phyloP scores from a whole-genome alignment of 331 rosid genomes.

The Malus hybrid region DNA sequence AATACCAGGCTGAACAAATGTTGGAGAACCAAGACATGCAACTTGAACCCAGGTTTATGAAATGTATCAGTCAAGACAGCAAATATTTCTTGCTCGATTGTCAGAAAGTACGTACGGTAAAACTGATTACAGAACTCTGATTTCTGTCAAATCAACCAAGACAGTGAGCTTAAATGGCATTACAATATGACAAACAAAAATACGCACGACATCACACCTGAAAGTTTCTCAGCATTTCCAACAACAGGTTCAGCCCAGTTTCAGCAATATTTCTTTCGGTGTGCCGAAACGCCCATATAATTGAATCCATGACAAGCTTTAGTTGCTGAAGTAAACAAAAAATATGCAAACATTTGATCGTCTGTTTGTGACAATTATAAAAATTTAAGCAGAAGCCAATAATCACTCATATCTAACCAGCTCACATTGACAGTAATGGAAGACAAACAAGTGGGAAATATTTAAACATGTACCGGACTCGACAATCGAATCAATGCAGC shows the following conservation, averaged over 20 bases:
- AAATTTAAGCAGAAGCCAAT: not conserved
- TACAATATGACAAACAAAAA: not conserved
- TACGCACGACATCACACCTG: slow-evolving; percentile 41
- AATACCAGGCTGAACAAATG: slow-evolving; percentile 82
- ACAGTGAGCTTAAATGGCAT: not conserved
- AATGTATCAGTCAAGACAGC: slow-evolving; percentile 90
- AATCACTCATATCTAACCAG: not conserved
- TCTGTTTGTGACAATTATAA: not conserved
- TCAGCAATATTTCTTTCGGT: slow-evolving; percentile 95
- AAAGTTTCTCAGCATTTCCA: slow-evolving; percentile 91
- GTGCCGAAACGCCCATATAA: slow-evolving; percentile 97
- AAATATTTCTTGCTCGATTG: slow-evolving; percentile 84
- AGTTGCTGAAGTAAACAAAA: slow-evolving; percentile 55
- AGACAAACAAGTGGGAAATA: not conserved
- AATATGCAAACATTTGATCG: not conserved
- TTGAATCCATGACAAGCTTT: slow-evolving; percentile 95
- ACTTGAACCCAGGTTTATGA: slow-evolving; percentile 95
- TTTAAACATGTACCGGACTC: slow-evolving; percentile 57
- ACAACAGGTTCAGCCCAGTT: slow-evolving; percentile 78
- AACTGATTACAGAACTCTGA: slow-evolving; percentile 94
- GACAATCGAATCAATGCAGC: slow-evolving; percentile 73
- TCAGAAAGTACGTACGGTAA: slow-evolving; percentile 63
- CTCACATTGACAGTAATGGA: not conserved
- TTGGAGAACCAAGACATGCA: slow-evolving; percentile 86
- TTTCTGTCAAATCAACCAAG: slow-evolving; percentile 31